Percentiles rank a stretch among this genome's conserved stretches.
These are phyloP conservation scores for Mucor plumbeus DNA, from an alignment of 371 early-diverging fungal genomes.

Conservation along the genomic window DNA sequence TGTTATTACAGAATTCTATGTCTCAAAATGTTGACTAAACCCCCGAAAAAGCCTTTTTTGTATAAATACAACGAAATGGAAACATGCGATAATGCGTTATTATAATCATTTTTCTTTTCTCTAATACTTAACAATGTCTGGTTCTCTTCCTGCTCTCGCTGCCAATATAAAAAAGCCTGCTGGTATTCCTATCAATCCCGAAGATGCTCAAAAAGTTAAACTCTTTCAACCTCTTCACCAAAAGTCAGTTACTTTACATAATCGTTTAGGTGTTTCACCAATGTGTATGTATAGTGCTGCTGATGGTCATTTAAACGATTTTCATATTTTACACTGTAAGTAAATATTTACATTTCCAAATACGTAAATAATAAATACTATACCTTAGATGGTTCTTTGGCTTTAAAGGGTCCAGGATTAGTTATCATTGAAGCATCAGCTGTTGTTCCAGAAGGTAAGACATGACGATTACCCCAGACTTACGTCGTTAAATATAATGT, in stretches of 20 bases:
- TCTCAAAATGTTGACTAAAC: not conserved
- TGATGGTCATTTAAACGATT: constrained; percentile 34
- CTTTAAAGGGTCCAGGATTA: constrained; percentile 77
- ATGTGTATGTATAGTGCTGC: constrained; percentile 68
- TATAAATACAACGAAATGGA: not conserved
- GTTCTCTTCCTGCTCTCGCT: constrained; percentile 3
- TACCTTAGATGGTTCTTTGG: constrained; percentile 58
- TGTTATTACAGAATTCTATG: not conserved
- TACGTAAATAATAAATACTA: too few species aligned
- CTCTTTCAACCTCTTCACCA: constrained; percentile 65
- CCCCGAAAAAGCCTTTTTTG: not conserved
- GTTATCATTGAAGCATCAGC: constrained; percentile 83
- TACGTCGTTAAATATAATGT: too few species aligned
- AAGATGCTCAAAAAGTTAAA: constrained; percentile 22
- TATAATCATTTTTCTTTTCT: not conserved
- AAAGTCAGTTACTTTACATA: constrained; percentile 67
- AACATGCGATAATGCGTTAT: not conserved
- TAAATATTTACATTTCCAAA: not conserved
- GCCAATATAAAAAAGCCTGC: constrained; percentile 20
- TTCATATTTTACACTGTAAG: constrained; percentile 67
- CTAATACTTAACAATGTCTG: constrained; percentile 3
- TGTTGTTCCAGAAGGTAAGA: constrained; percentile 67
- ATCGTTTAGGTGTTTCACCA: constrained; percentile 80
- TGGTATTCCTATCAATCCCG: constrained; percentile 23
- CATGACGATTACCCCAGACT: not conserved